Evolutionary conservation across 2,329 filamentous ascomycete species (phyloP), one percentile per base, ranked within the genome.

Genomic region (Lachnellula subtilissima): DNA sequence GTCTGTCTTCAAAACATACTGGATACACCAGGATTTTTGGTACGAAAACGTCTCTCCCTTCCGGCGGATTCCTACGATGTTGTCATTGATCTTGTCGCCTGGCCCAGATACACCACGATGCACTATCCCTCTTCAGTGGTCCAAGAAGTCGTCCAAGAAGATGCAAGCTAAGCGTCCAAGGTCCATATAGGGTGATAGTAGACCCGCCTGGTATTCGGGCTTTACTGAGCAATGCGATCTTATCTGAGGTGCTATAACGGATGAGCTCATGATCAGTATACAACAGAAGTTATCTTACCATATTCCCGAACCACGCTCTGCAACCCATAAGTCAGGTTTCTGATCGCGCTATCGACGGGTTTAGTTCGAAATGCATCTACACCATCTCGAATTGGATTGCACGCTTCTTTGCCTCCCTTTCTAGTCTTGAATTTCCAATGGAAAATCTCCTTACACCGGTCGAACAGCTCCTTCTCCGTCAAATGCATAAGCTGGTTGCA

Each of bases 371-470:
- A 69, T 1, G 64, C 63, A 15, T 59, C 59, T 12, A 65, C 56
- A 12, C 66, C 66, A 57, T 69, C 67, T 48, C 66, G 61, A 32
- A 69, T 67, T 2, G 67, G 66, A 54, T 69, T 69, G 53, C 64
- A 69, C 11, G 65, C 63, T 58, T 68, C 67, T 56, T 67, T 69
- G 3, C 65, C 67, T 7, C 62, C 65, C 53, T 69, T 69, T 36
- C 65, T 58, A 37, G 65, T 69, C 53, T 69, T 69, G 59, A 69
- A 69, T 23, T 64, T 66, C 58, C 66, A 67, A 52, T 69, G 67
- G 51, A 69, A 68, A 28, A 69, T 68, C 54, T 69, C 67, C 48
- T 69, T 69, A 56, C 65, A 69, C 23, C 66, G 56, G 5, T 69
- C 66, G 37, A 69, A 69, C 22, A 69, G 54, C 55, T 69, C 62